A percentile compares a stretch with the other conserved stretches of the same genome.
Evolutionary conservation across 2,329 filamentous ascomycete species (phyloP).

Genomic region (Cordyceps pruinosa): DNA sequence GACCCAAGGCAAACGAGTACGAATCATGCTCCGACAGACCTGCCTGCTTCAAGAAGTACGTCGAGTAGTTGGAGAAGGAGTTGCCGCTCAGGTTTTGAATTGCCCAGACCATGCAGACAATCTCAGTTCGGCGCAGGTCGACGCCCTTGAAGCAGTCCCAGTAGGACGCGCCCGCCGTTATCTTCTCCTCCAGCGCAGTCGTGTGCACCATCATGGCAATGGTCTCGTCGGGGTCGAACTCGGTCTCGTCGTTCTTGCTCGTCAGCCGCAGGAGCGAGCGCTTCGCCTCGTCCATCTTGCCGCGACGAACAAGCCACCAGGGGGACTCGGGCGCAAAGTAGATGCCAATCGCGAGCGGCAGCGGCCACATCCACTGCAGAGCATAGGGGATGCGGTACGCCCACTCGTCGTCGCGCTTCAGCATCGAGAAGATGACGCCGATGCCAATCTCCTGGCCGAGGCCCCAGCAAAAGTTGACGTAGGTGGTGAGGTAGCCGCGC

Average conservation of each 20-base stretch:
- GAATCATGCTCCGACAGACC: constrained; percentile 45
- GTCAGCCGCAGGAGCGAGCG: constrained; percentile 58
- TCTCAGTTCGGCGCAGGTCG: constrained; percentile 69
- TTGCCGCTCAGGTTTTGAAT: constrained; percentile 59
- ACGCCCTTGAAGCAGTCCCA: constrained; percentile 77
- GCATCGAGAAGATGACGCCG: constrained; percentile 64
- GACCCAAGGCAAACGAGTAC: constrained; percentile 56
- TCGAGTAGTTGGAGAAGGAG: constrained; percentile 59
- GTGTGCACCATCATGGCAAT: constrained; percentile 91
- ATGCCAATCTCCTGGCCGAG: constrained; percentile 68
- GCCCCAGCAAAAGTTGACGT: constrained; percentile 73
- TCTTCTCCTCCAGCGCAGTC: constrained; percentile 69
- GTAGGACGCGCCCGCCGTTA: constrained; percentile 68
- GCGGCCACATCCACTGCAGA: constrained; percentile 72
- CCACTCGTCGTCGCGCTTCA: constrained; percentile 59
- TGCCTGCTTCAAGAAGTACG: constrained; percentile 55
- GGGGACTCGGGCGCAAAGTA: constrained; percentile 63
- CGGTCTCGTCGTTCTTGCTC: constrained; percentile 53
- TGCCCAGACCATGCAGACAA: constrained; percentile 58
- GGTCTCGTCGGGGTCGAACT: constrained; percentile 77
- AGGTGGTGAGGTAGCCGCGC: constrained; percentile 65
- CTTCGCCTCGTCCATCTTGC: constrained; percentile 59
- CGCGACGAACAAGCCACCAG: constrained; percentile 69
- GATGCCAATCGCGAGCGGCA: constrained; percentile 59
- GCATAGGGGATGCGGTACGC: constrained; percentile 64